Percentiles rank a stretch among this genome's conserved stretches.
Evolutionary conservation across 345 rosid species (phyloP).

Genomic region (Clarkia xantiana): DNA sequence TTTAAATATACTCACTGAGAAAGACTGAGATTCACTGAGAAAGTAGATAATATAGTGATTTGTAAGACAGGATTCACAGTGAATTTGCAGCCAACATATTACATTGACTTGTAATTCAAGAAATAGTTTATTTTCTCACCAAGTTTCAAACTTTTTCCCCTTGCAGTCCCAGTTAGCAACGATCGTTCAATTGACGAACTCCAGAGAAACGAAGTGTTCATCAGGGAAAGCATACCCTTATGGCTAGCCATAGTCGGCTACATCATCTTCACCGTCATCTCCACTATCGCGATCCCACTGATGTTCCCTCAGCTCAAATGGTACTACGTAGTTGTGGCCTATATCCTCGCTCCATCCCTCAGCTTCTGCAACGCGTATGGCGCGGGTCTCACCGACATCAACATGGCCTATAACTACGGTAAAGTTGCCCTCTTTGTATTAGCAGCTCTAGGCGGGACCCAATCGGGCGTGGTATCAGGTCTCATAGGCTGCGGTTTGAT

Average conservation of each 20-base stretch:
- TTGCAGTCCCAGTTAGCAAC: slow-evolving; percentile 17
- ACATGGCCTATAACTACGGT: slow-evolving; percentile 91
- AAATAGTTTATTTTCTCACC: too few relatives aligned
- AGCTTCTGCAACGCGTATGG: slow-evolving; percentile 99
- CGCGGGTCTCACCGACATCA: slow-evolving; percentile 92
- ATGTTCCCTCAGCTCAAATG: slow-evolving; percentile 89
- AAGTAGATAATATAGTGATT: too few relatives aligned
- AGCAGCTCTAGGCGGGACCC: slow-evolving; percentile 52
- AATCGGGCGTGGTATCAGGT: slow-evolving; percentile 70
- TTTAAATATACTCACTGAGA: too few relatives aligned
- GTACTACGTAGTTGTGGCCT: slow-evolving; percentile 77
- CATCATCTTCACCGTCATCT: slow-evolving; percentile 43
- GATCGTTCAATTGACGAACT: slow-evolving; percentile 17
- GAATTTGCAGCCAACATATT: too few relatives aligned
- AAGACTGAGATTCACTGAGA: too few relatives aligned
- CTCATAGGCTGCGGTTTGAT: slow-evolving; percentile 84
- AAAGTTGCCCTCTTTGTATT: slow-evolving; percentile 80
- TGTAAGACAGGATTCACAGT: too few relatives aligned
- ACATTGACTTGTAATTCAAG: too few relatives aligned
- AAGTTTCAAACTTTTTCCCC: not conserved
- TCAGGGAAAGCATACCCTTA: slow-evolving; percentile 61
- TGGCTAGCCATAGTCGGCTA: slow-evolving; percentile 74
- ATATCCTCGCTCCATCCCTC: slow-evolving; percentile 73
- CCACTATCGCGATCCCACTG: slow-evolving; percentile 53
- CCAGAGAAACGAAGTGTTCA: slow-evolving; percentile 45